Percentiles rank a stretch among this genome's conserved stretches.
These are phyloP conservation scores for Chlorella sp. DNA, from an alignment of 139 green algal species.

Conservation along the genomic window DNA sequence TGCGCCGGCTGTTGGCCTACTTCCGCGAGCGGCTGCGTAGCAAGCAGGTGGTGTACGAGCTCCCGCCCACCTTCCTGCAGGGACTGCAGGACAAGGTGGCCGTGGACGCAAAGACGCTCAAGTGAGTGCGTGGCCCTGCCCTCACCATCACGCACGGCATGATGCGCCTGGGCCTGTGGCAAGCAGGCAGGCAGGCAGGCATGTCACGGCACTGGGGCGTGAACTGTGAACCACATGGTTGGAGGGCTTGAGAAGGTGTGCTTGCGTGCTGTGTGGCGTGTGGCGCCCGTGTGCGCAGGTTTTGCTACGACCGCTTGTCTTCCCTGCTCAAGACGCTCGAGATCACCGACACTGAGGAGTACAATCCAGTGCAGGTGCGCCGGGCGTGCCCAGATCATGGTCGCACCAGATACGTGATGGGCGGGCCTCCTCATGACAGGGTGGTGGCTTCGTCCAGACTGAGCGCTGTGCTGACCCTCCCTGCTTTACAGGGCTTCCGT, in stretches of 20 bases:
- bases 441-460: too few species aligned
- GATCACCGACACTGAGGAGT: slow-evolving; percentile 93
- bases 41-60: slow-evolving; percentile 63
- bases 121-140: slow-evolving; percentile 19
- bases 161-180: too few species aligned
- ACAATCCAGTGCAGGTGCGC: slow-evolving; percentile 58
- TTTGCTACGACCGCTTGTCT: slow-evolving; percentile 96
- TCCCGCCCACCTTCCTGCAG: slow-evolving; percentile 74
- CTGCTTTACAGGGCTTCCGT: too few species aligned
- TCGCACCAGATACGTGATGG: too few species aligned
- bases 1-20: slow-evolving; percentile 87
- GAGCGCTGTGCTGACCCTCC: too few species aligned
- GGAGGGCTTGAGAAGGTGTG: too few species aligned
- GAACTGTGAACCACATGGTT: too few species aligned
- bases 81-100: slow-evolving; percentile 49
- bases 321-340: slow-evolving; percentile 95
- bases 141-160: too few species aligned
- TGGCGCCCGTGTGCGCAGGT: slow-evolving; percentile 33
- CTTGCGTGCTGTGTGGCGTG: background rate
- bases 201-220: too few species aligned
- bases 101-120: slow-evolving; percentile 64
- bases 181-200: too few species aligned
- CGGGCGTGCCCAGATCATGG: too few species aligned
- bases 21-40: slow-evolving; percentile 46
- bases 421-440: background rate